These are phyloP conservation scores for Rhodosorus marinus DNA, from an alignment of 23 red algal genomes.

Conservation along the genomic window DNA sequence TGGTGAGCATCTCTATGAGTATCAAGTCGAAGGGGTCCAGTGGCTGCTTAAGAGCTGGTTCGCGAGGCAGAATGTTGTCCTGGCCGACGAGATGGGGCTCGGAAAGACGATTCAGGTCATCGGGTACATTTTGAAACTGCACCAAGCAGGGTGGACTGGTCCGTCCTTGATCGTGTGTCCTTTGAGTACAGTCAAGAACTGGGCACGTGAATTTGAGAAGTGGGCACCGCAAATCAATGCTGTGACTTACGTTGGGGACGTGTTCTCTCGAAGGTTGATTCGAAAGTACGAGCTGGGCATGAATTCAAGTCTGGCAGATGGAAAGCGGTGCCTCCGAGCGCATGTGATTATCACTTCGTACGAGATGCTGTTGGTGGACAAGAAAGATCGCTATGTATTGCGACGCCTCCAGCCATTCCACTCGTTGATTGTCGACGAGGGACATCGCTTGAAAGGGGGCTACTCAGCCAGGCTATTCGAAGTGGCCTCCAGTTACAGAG, in stretches of 20 bases:
- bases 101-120: slow-evolving; percentile 29
- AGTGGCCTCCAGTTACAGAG: too few species aligned
- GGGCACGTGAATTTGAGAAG: slow-evolving; percentile 11
- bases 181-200: slow-evolving; percentile 12
- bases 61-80: slow-evolving; percentile 7
- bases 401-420: too few species aligned
- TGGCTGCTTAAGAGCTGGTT: slow-evolving; percentile 11
- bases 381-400: slow-evolving; percentile 12
- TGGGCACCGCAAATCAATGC: slow-evolving; percentile 19
- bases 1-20: too few species aligned
- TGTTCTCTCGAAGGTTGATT: too few species aligned
- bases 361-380: not conserved
- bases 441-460: slow-evolving; percentile 23
- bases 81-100: slow-evolving; percentile 35
- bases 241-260: slow-evolving; percentile 11
- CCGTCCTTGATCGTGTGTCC: slow-evolving; percentile 22
- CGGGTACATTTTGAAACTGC: slow-evolving; percentile 4
- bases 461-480: too few species aligned
- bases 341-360: slow-evolving; percentile 18
- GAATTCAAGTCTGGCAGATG: not conserved
- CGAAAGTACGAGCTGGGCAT: too few species aligned
- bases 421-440: slow-evolving; percentile 36
- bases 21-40: slow-evolving; percentile 17
- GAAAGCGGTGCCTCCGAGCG: not conserved
- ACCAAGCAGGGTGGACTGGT: too few species aligned